These are phyloP conservation scores for Exophiala mesophila DNA, from an alignment of 2,329 filamentous ascomycete genomes.

Conservation along the genomic window DNA sequence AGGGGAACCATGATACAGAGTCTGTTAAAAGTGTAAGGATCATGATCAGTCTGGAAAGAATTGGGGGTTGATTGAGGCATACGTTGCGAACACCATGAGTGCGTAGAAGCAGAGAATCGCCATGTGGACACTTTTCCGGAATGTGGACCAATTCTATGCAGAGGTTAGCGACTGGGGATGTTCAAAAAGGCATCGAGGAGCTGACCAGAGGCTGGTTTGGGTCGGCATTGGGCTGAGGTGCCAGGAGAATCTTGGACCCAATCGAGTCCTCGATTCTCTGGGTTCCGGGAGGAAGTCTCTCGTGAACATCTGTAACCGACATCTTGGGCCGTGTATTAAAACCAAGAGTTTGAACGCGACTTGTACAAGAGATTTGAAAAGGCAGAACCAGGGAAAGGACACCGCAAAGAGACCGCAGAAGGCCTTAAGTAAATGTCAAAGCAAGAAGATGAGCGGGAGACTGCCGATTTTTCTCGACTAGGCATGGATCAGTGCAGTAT, in stretches of 20 bases:
- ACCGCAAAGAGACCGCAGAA: too few species aligned
- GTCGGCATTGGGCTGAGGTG: constrained; percentile 28
- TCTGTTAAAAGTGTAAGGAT: constrained; percentile 9
- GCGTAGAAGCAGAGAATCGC: constrained; percentile 28
- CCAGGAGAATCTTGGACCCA: constrained; percentile 20
- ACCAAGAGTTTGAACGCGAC: too few species aligned
- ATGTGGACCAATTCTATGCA: constrained; percentile 24
- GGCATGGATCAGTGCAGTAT: too few species aligned
- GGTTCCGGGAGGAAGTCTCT: constrained; percentile 21
- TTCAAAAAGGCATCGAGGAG: too few species aligned
- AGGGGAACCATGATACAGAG: constrained; percentile 36
- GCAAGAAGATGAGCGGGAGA: too few species aligned
- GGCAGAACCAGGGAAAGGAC: too few species aligned
- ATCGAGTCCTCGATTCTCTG: constrained; percentile 18
- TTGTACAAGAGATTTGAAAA: too few species aligned
- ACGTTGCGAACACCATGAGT: constrained; percentile 29
- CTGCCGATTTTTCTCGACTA: too few species aligned
- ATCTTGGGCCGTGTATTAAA: too few species aligned
- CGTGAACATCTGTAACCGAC: background rate
- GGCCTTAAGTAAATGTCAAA: too few species aligned
- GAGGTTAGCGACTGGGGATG: too few species aligned
- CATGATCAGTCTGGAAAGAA: constrained; percentile 1
- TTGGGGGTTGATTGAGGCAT: constrained; percentile 7
- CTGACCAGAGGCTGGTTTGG: constrained; percentile 29
- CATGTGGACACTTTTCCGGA: constrained; percentile 29